Evolutionary conservation across 2,329 filamentous ascomycete genomes (phyloP).

Genomic region (Coccinonectria pachysandricola): DNA sequence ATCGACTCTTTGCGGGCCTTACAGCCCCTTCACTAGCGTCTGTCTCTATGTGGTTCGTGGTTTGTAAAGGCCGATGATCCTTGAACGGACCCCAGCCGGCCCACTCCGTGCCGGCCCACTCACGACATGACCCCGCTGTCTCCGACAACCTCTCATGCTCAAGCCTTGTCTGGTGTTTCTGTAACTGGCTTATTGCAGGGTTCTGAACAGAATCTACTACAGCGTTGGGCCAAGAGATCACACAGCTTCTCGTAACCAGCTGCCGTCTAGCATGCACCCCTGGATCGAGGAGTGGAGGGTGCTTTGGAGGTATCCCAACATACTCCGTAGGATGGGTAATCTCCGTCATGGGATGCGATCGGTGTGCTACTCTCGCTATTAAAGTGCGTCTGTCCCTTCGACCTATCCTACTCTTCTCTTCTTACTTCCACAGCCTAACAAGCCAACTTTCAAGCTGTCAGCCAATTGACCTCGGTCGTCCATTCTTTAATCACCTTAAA

Average conservation of each 20-base stretch:
- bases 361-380: constrained; percentile 28
- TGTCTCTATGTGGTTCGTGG: too few species aligned
- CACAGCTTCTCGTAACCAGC: too few species aligned
- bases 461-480: constrained; percentile 45
- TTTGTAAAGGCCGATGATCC: too few species aligned
- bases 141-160: constrained; percentile 12
- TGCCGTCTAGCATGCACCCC: too few species aligned
- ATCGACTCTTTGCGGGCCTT: too few species aligned
- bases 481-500: constrained; percentile 32
- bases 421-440: constrained; percentile 31
- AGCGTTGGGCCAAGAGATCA: too few species aligned
- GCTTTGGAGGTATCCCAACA: constrained; percentile 6
- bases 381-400: constrained; percentile 34
- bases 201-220: too few species aligned
- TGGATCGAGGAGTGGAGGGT: constrained; percentile 10
- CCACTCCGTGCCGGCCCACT: constrained; percentile 11
- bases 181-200: too few species aligned
- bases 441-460: constrained; percentile 31
- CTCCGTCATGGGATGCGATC: constrained; percentile 13
- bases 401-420: constrained; percentile 16
- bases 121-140: constrained; percentile 11
- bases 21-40: too few species aligned
- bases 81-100: constrained; percentile 9
- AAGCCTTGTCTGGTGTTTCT: too few species aligned
- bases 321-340: constrained; percentile 14